Conservation (phyloP, 306 rosid genomes). For the Mucuna pruriens region DNA sequence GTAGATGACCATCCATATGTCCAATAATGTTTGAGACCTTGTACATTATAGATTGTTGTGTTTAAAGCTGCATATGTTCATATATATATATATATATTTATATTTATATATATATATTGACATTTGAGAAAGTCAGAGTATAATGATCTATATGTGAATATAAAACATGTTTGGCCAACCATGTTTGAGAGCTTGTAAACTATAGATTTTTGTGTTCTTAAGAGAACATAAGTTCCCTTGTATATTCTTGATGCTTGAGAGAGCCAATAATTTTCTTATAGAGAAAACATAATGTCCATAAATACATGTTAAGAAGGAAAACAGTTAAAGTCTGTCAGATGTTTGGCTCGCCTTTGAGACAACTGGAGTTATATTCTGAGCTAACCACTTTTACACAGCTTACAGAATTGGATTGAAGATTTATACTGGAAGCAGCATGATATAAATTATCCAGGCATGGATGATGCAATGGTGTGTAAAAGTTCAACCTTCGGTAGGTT, state of each 20-base stretch:
- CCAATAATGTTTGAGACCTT: neutral
- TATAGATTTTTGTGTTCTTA: neutral
- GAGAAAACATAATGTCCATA: constrained; percentile 13
- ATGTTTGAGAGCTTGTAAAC: constrained; percentile 5
- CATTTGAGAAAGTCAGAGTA: constrained; percentile 28
- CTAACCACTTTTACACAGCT: constrained; percentile 59
- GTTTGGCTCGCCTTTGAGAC: constrained; percentile 26
- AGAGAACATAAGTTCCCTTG: neutral
- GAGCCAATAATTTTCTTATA: neutral
- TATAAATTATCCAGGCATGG: constrained; percentile 89
- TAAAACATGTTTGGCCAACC: neutral
- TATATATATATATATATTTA: too few relatives aligned
- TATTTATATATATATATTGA: neutral
- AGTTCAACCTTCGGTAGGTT: constrained; percentile 30
- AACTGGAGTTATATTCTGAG: constrained; percentile 17
- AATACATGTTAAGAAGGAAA: neutral
- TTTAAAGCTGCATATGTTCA: neutral
- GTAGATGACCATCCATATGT: constrained; percentile 8
- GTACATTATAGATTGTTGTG: constrained; percentile 22
- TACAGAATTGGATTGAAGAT: constrained; percentile 97
- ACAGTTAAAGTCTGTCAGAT: neutral
- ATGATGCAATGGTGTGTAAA: constrained; percentile 83
- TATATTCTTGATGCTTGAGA: constrained; percentile 2
- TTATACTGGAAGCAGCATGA: constrained; percentile 96
- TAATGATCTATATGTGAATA: neutral